These are phyloP conservation scores for Solanum pinnatisectum DNA, from an alignment of 257 asterid species.

Conservation along the genomic window DNA sequence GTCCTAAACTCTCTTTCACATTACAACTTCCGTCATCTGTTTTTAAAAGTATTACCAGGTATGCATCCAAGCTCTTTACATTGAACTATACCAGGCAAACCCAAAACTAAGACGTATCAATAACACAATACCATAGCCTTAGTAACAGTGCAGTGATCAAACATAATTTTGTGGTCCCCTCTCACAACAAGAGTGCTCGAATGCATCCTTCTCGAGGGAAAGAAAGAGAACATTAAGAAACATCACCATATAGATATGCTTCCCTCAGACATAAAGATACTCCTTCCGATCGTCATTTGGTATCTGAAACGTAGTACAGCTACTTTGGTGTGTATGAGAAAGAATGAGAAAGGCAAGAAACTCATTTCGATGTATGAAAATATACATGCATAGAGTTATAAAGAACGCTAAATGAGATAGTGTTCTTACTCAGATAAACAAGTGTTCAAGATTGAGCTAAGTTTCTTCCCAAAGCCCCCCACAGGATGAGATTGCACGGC, in stretches of 20 bases:
- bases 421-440: constrained; percentile 38
- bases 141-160: neutral
- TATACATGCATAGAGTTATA: neutral
- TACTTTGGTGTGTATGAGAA: neutral
- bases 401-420: neutral
- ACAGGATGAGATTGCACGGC: constrained; percentile 40
- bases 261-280: neutral
- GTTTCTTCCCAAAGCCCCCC: constrained; percentile 55
- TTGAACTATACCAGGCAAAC: neutral
- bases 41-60: neutral
- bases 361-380: neutral
- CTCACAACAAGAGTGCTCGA: neutral
- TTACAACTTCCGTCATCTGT: neutral
- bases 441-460: constrained; percentile 32
- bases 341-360: neutral
- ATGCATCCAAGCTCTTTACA: neutral
- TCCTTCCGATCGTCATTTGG: neutral
- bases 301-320: neutral
- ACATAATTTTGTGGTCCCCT: neutral
- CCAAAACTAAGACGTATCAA: neutral
- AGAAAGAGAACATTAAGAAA: neutral
- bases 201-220: neutral
- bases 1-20: neutral
- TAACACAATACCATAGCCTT: neutral
- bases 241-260: neutral